phyloP scores from a whole-genome alignment of 2,329 filamentous ascomycete genomes.

The Fusarium circinatum region DNA sequence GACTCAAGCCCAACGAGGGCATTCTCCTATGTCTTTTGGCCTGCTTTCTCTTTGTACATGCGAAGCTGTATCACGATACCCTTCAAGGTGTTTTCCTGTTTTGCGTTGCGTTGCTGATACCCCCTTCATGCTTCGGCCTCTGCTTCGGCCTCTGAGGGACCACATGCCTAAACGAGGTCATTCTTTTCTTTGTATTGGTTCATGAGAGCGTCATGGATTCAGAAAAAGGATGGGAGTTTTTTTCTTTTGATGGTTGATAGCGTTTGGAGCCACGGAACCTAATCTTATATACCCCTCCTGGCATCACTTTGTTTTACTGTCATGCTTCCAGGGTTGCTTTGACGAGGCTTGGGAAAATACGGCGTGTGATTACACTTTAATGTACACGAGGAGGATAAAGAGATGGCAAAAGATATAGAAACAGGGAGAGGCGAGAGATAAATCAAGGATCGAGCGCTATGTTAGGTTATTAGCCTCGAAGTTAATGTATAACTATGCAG shows the following conservation, averaged over 20 bases:
- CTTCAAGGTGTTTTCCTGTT: slow-evolving; percentile 30
- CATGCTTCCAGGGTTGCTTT: slow-evolving; percentile 12
- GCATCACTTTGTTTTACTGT: slow-evolving; percentile 38
- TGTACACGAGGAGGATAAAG: slow-evolving; percentile 27
- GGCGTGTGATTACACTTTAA: slow-evolving; percentile 22
- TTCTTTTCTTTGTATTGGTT: slow-evolving; percentile 35
- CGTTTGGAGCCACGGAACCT: slow-evolving; percentile 43
- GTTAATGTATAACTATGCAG: slow-evolving; percentile 25
- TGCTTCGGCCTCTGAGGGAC: slow-evolving; percentile 38
- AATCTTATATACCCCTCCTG: slow-evolving; percentile 46
- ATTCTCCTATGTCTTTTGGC: slow-evolving; percentile 36
- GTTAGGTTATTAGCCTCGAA: slow-evolving; percentile 10
- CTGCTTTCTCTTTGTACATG: slow-evolving; percentile 36
- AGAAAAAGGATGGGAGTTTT: slow-evolving; percentile 39
- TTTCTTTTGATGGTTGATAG: slow-evolving; percentile 29
- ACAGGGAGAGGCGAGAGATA: slow-evolving; percentile 2
- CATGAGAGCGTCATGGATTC: slow-evolving; percentile 31
- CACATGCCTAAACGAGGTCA: slow-evolving; percentile 40
- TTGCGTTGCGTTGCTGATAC: slow-evolving; percentile 40
- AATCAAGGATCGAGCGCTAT: slow-evolving; percentile 24
- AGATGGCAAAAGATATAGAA: slow-evolving; percentile 8
- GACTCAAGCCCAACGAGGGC: slow-evolving; percentile 30
- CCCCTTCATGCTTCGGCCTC: slow-evolving; percentile 38
- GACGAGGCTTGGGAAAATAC: slow-evolving; percentile 25
- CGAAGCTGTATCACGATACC: slow-evolving; percentile 40